These are phyloP conservation scores for Kuraishia borneana DNA, from an alignment of 805 yeast species.

Conservation along the genomic window DNA sequence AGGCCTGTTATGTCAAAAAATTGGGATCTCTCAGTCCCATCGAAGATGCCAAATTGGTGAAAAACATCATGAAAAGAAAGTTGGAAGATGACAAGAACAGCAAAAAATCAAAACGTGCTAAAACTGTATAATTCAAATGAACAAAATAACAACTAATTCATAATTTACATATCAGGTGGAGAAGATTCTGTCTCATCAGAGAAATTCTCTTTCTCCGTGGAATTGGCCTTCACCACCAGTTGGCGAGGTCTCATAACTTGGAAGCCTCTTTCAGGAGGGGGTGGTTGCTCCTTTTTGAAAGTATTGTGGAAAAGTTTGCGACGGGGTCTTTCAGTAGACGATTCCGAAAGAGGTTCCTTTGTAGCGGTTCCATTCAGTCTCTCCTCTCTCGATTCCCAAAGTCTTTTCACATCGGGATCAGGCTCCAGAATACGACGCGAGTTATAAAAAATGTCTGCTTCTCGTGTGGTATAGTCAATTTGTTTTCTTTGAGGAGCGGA, in stretches of 20 bases:
- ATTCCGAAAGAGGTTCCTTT: not conserved
- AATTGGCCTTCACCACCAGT: slow-evolving; percentile 4
- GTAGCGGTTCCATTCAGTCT: slow-evolving; percentile 5
- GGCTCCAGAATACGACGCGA: slow-evolving; percentile 27
- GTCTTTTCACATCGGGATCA: slow-evolving; percentile 38
- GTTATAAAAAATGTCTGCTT: slow-evolving; percentile 42
- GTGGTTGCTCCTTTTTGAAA: not conserved
- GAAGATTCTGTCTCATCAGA: not conserved
- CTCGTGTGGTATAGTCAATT: slow-evolving; percentile 46
- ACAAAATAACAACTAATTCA: not conserved
- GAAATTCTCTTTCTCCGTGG: not conserved
- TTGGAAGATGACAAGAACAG: slow-evolving; percentile 13
- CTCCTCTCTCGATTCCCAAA: slow-evolving; percentile 38
- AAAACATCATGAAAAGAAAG: slow-evolving; percentile 47
- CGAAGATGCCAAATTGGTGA: slow-evolving; percentile 47
- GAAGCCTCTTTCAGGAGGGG: slow-evolving; percentile 9
- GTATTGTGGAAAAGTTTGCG: not conserved
- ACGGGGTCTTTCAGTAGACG: not conserved
- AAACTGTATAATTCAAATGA: not conserved
- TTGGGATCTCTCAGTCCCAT: slow-evolving; percentile 28
- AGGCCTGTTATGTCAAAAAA: slow-evolving; percentile 18
- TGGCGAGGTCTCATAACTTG: slow-evolving; percentile 19
- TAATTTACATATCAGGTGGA: not conserved
- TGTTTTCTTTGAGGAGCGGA: slow-evolving; percentile 1
- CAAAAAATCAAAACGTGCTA: slow-evolving; percentile 14